Evolutionary conservation across 495 filamentous ascomycete genomes (phyloP).

Genomic region (Hyaloscypha bicolor): DNA sequence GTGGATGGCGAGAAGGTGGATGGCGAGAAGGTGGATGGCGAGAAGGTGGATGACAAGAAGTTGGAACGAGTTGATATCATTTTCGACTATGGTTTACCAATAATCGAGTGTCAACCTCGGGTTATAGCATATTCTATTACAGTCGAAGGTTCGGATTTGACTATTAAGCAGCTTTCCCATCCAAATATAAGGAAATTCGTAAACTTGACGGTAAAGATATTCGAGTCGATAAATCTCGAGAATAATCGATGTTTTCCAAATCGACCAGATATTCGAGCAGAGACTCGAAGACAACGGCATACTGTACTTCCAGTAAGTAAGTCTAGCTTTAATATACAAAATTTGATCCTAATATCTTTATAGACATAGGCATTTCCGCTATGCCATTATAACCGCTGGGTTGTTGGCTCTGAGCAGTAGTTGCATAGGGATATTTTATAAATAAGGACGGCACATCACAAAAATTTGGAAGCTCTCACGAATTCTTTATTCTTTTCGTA

Average conservation of each 20-base stretch:
- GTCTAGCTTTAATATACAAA: constrained; percentile 11
- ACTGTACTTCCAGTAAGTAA: constrained; percentile 15
- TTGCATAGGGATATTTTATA: not conserved
- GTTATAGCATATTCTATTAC: constrained; percentile 22
- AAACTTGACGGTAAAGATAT: constrained; percentile 15
- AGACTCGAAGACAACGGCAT: constrained; percentile 16
- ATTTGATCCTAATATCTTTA: constrained; percentile 22
- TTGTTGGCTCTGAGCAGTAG: not conserved
- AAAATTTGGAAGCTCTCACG: not conserved
- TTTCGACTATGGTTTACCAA: constrained; percentile 17
- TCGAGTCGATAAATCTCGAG: constrained; percentile 17
- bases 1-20: not conserved
- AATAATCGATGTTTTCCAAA: constrained; percentile 13
- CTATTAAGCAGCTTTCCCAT: constrained; percentile 6
- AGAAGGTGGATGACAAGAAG: not conserved
- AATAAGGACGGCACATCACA: not conserved
- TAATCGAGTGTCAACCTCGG: constrained; percentile 6
- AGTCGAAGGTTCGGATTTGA: constrained; percentile 21
- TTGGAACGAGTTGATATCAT: constrained; percentile 17
- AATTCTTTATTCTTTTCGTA: not conserved
- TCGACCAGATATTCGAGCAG: constrained; percentile 15
- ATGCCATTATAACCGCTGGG: not conserved
- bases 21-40: not conserved
- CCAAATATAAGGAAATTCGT: constrained; percentile 14
- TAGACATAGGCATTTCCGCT: constrained; percentile 20